Base-by-base conservation (phyloP, 2,329 filamentous ascomycete genomes). In the Colletotrichum sp. region DNA sequence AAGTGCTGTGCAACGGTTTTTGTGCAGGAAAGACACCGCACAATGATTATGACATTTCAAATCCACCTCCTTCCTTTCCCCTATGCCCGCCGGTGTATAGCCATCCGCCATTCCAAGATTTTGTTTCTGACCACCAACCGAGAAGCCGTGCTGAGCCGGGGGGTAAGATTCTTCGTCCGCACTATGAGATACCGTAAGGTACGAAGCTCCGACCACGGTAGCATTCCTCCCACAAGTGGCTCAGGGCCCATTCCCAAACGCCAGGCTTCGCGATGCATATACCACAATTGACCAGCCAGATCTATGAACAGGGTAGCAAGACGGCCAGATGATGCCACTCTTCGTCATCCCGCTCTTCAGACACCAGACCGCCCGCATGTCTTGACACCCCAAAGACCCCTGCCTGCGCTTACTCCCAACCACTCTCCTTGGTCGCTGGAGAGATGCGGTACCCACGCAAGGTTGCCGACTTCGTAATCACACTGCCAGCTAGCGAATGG, bases 401-500 rank as follows among this genome's bases (percentile, higher is more conserved):
- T 89, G 24, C 95, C 95, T 21, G 94, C 95, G 80, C 93, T 94
- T 3, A 97, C 94, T 60, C 95, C 95, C 8, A 98, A 87, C 95
- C 95, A 98, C 79, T 98, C 95, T 24, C 94, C 94, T 18, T 90
- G 91, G 74, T 96, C 94, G 21, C 87, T 94, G 72, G 94, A 86
- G 26, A 93, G 87, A 77, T 93, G 93, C 36, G 95, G 95, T 34
- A 95, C 94, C 95, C 95, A 98, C 78, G 94, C 95, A 16, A 98
- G 88, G 82, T 98, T 98, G 55, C 93, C 94, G 66, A 98, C 92
- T 84, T 98, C 95, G 80, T 96, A 96, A 78, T 97, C 95, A 83
- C 95, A 96, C 82, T 94, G 91, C 95, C 95, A 98, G 82, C 91
- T 93, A 7, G 94, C 94, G 5, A 94, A 91, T 0, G 95, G 95